Conservation (phyloP, 2,329 filamentous ascomycete genomes). For the Alternaria sp. region DNA sequence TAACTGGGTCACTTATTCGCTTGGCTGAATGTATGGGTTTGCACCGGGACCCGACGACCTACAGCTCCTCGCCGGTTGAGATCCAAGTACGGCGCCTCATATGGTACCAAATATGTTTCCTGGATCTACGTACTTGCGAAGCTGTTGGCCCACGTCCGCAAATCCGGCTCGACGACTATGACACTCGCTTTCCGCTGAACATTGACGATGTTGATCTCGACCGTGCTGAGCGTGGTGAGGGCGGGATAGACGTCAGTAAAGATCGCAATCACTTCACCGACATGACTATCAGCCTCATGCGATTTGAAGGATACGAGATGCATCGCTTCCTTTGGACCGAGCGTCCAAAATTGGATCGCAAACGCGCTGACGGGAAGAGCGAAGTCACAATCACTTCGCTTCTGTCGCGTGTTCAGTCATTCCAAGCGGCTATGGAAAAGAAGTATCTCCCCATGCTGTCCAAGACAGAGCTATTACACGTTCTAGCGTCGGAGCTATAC, state of each 20-base stretch:
- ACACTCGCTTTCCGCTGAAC: slow-evolving; percentile 74
- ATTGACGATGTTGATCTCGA: slow-evolving; percentile 70
- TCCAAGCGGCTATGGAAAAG: slow-evolving; percentile 67
- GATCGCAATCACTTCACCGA: slow-evolving; percentile 68
- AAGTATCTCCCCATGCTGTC: slow-evolving; percentile 71
- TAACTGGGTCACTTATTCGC: slow-evolving; percentile 73
- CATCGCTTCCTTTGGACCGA: slow-evolving; percentile 74
- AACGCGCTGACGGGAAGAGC: slow-evolving; percentile 25
- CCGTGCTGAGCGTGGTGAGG: slow-evolving; percentile 29
- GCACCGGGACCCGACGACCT: slow-evolving; percentile 72
- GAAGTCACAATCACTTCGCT: slow-evolving; percentile 61
- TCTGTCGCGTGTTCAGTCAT: slow-evolving; percentile 72
- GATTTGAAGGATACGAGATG: slow-evolving; percentile 77
- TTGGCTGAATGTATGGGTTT: slow-evolving; percentile 80
- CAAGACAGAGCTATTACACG: slow-evolving; percentile 67
- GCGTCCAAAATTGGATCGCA: slow-evolving; percentile 66
- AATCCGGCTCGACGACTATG: slow-evolving; percentile 76
- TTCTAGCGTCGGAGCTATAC: slow-evolving; percentile 68
- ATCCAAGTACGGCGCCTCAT: slow-evolving; percentile 73
- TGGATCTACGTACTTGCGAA: slow-evolving; percentile 77
- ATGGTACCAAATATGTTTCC: slow-evolving; percentile 79
- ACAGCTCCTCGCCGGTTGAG: slow-evolving; percentile 70
- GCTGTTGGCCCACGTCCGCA: slow-evolving; percentile 73
- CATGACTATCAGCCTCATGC: slow-evolving; percentile 70
- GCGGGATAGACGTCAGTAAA: slow-evolving; percentile 50